Evolutionary conservation across 2,329 filamentous ascomycete genomes (phyloP), one percentile per base, ranked within the genome.

Genomic region (Trichoderma oligosporum): DNA sequence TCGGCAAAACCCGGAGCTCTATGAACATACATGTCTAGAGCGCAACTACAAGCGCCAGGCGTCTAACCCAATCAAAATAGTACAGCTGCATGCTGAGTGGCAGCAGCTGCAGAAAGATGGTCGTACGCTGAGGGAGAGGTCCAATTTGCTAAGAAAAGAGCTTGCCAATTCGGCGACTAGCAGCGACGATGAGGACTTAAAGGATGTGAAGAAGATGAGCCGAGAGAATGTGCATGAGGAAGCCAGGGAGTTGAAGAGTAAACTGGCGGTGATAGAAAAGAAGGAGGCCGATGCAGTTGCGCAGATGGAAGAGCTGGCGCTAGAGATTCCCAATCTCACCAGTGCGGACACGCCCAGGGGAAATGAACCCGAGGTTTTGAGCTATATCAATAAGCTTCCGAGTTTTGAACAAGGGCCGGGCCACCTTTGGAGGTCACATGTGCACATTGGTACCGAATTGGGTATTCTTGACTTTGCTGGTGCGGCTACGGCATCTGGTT

Each of bases 381-480:
- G 79, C 63, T 91, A 91, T 70, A 89, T 97, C 76, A 95, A 96
- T 71, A 80, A 87, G 58, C 80, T 86, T 11, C 71, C 85, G 78
- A 9, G 73, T 73, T 68, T 69, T 8, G 58, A 60, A 16, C 69
- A 67, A 9, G 64, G 63, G 45, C 68, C 46, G 27, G 64, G 62
- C 62, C 64, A 70, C 57, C 74, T 81, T 6, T 86, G 81, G 81
- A 80, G 84, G 39, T 93, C 89, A 0, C 92, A 97, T 71, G 88
- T 94, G 7, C 82, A 93, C 63, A 93, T 99, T 64, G 94, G 94
- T 29, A 79, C 84, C 4, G 84, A 91, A 67, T 82, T 99, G n/a
- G 86, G 87, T 31, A 80, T 99, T n/a, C 78, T 99, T 51, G 93
- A 99, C 74, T 97, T 99, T 68, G 79, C 87, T 4, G 86, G 82